Base-by-base conservation (phyloP, 2,329 filamentous ascomycete genomes). In the Microdochium trichocladiopsis region DNA sequence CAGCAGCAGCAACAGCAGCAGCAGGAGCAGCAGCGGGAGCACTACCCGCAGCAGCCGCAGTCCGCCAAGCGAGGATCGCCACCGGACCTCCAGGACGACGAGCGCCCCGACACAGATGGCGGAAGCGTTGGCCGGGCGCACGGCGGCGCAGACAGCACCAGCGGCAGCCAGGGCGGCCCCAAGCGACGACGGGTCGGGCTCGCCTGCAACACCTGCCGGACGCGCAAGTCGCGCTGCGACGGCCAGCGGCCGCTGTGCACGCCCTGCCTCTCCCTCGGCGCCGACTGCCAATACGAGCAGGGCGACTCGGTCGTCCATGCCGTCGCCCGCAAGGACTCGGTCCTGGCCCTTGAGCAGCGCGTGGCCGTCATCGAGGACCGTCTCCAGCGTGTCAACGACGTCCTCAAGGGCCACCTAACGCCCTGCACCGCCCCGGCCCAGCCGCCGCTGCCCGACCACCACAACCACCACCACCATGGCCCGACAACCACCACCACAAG, bases 201-300 rank as follows among this genome's bases (percentile, higher is more conserved):
- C n/a, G 45, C 45, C 25, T 48, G 45, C 45, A 48, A 24, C 22
- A 10, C 45, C 22, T 48, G n/a, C n/a, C n/a, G n/a, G n/a, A n/a
- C n/a, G n/a, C 48, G 48, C 25, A 49, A 49, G 48, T 49, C 48
- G 16, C 24, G 48, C 25, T 49, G 48, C 48, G 48, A 49, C 48
- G 48, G 48, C 25, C 48, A 16, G 22, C 48, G 48, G 21, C 48
- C 48, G 25, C 36, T 25, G 16, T 49, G 48, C 48, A 10, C 48
- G 48, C 36, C 48, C 22, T 49, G 48, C 25, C 25, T n/a, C 25
- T 33, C 48, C 22, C 48, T 49, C 21, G 48, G 48, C 48, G 33
- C 36, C 28, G 48, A 49, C 25, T 49, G 48, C 48, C 11, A 18
- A 16, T 49, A 49, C 48, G 48, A 49, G 48, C 48, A 25, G 14